Evolutionary conservation across 208 protist species (phyloP).

Genomic region (Leishmania guyanensis): DNA sequence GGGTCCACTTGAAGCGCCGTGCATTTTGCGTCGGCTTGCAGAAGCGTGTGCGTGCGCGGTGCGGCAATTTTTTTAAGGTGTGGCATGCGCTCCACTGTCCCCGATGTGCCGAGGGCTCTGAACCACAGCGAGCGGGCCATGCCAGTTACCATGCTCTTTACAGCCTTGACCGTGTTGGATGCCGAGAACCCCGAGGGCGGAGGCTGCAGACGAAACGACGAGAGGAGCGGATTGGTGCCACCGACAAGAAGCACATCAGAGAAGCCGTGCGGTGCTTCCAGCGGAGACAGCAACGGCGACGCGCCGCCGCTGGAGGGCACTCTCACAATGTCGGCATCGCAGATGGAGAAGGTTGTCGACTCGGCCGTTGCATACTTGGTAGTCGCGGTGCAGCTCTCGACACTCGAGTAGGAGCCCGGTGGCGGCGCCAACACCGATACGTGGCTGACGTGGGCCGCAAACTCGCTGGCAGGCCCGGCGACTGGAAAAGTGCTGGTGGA

Average conservation of each 20-base stretch:
- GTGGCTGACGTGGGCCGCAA: conserved; percentile 47
- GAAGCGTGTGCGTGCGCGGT: conserved; percentile 26
- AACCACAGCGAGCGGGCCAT: conserved; percentile 50
- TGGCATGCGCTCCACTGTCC: conserved; percentile 4
- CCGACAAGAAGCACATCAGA: conserved; percentile 50
- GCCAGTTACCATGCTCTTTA: conserved; percentile 47
- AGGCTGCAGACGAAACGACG: conserved; percentile 55
- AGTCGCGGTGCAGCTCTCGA: conserved; percentile 37
- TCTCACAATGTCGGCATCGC: conserved; percentile 26
- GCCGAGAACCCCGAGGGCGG: conserved; percentile 43
- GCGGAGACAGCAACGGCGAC: conserved; percentile 20
- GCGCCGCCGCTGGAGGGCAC: background rate
- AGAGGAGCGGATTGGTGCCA: conserved; percentile 55
- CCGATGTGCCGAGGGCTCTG: conserved; percentile 19
- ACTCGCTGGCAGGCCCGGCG: conserved; percentile 59
- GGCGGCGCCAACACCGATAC: conserved; percentile 40
- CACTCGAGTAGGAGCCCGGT: conserved; percentile 34
- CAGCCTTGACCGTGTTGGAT: conserved; percentile 47
- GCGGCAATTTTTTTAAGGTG: conserved; percentile 43
- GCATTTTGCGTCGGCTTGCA: conserved; percentile 65
- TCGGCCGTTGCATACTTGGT: conserved; percentile 15
- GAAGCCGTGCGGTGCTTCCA: conserved; percentile 1
- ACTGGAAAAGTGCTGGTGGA: conserved; percentile 54
- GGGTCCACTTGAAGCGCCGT: conserved; percentile 63
- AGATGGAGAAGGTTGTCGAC: conserved; percentile 15